Conservation (phyloP, 2,329 filamentous ascomycete genomes). For the Corniculantispora saksenae region DNA sequence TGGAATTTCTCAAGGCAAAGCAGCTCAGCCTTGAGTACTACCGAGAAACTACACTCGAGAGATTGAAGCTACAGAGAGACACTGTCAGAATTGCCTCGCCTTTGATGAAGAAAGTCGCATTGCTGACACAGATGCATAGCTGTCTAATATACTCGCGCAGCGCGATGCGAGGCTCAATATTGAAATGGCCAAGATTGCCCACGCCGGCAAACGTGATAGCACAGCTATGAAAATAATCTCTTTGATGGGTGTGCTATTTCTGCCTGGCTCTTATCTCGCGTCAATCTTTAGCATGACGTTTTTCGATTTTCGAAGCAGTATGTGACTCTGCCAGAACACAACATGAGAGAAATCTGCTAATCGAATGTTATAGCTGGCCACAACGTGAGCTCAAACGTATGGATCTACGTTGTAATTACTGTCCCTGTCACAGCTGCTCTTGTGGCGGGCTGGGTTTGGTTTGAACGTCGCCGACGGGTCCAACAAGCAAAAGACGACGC, state of each 20-base stretch:
- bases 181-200: neutral
- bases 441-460: neutral
- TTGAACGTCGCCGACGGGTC: neutral
- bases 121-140: neutral
- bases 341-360: neutral
- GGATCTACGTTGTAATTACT: conserved; percentile 1
- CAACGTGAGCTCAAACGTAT: neutral
- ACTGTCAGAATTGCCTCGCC: neutral
- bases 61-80: neutral
- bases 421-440: neutral
- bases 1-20: neutral
- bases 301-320: neutral
- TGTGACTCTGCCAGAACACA: neutral
- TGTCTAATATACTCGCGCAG: neutral
- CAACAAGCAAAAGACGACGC: neutral
- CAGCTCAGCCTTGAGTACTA: neutral
- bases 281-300: neutral
- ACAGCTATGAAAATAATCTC: neutral
- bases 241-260: neutral
- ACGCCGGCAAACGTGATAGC: conserved; percentile 2
- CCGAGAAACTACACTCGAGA: neutral
- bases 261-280: neutral
- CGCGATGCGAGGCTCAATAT: neutral
- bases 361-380: neutral
- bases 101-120: neutral